Percentiles rank a stretch among this genome's conserved stretches.
These are phyloP conservation scores for Croton setiger DNA, from an alignment of 441 rosid species.

Conservation along the genomic window DNA sequence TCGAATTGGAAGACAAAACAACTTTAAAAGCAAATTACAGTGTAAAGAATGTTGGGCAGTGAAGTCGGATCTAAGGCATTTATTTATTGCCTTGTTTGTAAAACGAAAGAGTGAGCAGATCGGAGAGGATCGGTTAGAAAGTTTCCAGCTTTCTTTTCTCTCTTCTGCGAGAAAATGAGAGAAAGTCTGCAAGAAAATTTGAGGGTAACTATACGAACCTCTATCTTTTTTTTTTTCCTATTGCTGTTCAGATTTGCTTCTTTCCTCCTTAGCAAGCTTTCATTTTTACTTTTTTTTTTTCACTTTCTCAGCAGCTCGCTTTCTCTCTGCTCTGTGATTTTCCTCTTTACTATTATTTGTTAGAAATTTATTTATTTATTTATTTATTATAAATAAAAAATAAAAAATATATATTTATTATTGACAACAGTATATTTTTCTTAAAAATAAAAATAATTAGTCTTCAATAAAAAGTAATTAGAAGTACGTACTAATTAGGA, in stretches of 20 bases:
- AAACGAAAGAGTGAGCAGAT: conserved; percentile 21
- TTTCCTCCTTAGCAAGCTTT: conserved; percentile 44
- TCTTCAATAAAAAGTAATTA: no score
- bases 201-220: conserved; percentile 29
- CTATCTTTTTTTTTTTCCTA: conserved; percentile 15
- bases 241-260: conserved; percentile 50
- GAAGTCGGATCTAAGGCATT: conserved; percentile 43
- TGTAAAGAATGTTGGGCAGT: conserved; percentile 25
- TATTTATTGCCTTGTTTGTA: background rate
- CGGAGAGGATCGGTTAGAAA: conserved; percentile 22
- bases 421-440: no score
- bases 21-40: conserved; percentile 24
- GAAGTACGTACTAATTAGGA: no score
- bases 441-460: no score
- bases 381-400: background rate
- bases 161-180: conserved; percentile 33
- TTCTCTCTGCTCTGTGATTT: conserved; percentile 26
- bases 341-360: no score
- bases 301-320: conserved; percentile 18
- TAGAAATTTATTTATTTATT: no score
- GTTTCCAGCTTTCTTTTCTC: conserved; percentile 42
- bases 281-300: conserved; percentile 17
- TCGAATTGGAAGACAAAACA: conserved; percentile 15
- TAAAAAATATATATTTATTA: no score
- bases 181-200: conserved; percentile 18